phyloP scores from a whole-genome alignment of 306 rosid genomes.

The Cicer judaicum region DNA sequence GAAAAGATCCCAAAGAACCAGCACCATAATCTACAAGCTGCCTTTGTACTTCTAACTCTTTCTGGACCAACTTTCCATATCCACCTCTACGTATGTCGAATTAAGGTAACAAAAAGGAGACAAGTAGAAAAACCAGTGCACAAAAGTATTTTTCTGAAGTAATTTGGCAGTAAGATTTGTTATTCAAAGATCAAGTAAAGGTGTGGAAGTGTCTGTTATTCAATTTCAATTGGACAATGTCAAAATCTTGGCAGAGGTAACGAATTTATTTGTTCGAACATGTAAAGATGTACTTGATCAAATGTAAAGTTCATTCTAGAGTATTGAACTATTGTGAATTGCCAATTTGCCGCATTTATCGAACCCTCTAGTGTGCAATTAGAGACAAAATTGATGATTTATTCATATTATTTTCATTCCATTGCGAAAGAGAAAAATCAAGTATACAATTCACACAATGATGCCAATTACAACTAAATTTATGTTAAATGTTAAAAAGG shows the following conservation, averaged over 20 bases:
- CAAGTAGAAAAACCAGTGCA: slow-evolving; percentile 2
- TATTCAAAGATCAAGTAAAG: slow-evolving; percentile 10
- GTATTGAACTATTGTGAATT: neutral
- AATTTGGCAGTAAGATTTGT: neutral
- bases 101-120: slow-evolving; percentile 63
- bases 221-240: neutral
- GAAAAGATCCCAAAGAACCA: slow-evolving; percentile 90
- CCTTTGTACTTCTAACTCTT: slow-evolving; percentile 94
- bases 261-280: neutral
- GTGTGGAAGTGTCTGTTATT: slow-evolving; percentile 6
- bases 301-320: slow-evolving; percentile 15
- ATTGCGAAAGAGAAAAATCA: neutral
- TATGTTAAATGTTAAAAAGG: slow-evolving; percentile 54
- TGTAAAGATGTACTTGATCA: neutral
- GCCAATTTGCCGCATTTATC: neutral
- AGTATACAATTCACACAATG: neutral
- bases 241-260: neutral
- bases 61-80: slow-evolving; percentile 88
- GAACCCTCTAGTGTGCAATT: too few relatives aligned
- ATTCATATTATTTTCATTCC: neutral
- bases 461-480: slow-evolving; percentile 5
- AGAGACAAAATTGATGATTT: neutral
- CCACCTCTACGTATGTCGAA: slow-evolving; percentile 86
- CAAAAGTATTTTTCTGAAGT: slow-evolving; percentile 16
- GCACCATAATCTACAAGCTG: slow-evolving; percentile 95